A percentile compares a stretch with the other conserved stretches of the same genome.
Conservation (phyloP, 2,329 filamentous ascomycete species). For the Bipolaris victoriae region DNA sequence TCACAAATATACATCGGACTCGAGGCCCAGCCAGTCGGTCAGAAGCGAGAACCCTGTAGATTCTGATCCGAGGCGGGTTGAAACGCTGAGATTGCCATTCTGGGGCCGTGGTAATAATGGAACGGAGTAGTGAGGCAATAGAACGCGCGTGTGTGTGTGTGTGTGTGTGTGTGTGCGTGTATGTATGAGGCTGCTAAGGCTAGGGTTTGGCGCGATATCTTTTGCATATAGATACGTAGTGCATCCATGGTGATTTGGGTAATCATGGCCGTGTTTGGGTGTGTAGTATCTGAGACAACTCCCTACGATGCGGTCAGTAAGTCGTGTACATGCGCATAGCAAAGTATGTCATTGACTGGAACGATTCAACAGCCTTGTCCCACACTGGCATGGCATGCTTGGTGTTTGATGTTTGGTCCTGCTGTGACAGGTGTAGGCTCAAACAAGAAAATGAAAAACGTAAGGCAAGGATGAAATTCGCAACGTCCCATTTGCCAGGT, state of each 20-base stretch:
- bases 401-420: neutral
- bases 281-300: too few relatives aligned
- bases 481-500: neutral
- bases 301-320: too few relatives aligned
- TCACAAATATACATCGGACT: neutral
- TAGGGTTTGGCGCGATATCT: neutral
- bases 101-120: neutral
- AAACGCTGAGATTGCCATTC: neutral
- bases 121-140: neutral
- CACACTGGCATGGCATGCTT: too few relatives aligned
- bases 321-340: too few relatives aligned
- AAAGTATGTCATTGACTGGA: too few relatives aligned
- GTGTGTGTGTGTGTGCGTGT: neutral
- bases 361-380: too few relatives aligned
- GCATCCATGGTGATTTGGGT: neutral
- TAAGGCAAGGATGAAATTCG: neutral
- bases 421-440: neutral
- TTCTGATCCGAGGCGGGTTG: neutral
- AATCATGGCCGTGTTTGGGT: neutral
- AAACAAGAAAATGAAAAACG: neutral
- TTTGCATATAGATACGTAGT: neutral
- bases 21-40: constrained; percentile 5
- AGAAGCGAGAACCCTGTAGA: neutral
- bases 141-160: neutral
- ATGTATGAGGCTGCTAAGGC: neutral